Percentiles rank a stretch among this genome's conserved stretches.
These are phyloP conservation scores for Podosphaera leucotricha DNA, from an alignment of 2,329 filamentous ascomycete species.

Conservation along the genomic window DNA sequence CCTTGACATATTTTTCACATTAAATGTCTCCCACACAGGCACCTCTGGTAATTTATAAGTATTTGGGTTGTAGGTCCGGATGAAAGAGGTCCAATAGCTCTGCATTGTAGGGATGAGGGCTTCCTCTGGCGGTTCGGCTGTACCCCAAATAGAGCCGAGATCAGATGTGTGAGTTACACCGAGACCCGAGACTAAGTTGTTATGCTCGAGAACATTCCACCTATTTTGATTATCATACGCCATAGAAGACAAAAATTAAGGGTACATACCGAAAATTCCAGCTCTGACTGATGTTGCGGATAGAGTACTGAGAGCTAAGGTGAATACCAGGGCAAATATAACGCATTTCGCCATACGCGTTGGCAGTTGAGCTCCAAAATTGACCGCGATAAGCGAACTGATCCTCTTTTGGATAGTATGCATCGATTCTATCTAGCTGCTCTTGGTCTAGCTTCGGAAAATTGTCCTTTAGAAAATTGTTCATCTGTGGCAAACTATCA, in stretches of 20 bases:
- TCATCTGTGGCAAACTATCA: conserved; percentile 22
- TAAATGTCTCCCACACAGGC: conserved; percentile 28
- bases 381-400: conserved; percentile 23
- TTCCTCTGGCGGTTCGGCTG: conserved; percentile 32
- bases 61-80: conserved; percentile 43
- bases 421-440: conserved; percentile 28
- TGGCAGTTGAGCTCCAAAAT: conserved; percentile 33
- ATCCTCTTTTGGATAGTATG: conserved; percentile 27
- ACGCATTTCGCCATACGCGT: conserved; percentile 39
- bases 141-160: conserved; percentile 43
- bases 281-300: conserved; percentile 18
- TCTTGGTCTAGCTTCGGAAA: conserved; percentile 28
- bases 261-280: conserved; percentile 36
- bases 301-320: conserved; percentile 16
- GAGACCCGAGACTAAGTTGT: conserved; percentile 25
- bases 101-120: conserved; percentile 36
- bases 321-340: conserved; percentile 40
- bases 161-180: conserved; percentile 49
- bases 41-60: conserved; percentile 20
- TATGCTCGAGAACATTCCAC: conserved; percentile 34
- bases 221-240: conserved; percentile 2
- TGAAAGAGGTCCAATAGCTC: conserved; percentile 53
- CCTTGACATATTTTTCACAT: conserved; percentile 8
- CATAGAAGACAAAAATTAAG: conserved; percentile 18
- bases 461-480: conserved; percentile 32